A percentile compares a stretch with the other conserved stretches of the same genome.
phyloP scores from a whole-genome alignment of 345 rosid species.

The Kandelia obovata region DNA sequence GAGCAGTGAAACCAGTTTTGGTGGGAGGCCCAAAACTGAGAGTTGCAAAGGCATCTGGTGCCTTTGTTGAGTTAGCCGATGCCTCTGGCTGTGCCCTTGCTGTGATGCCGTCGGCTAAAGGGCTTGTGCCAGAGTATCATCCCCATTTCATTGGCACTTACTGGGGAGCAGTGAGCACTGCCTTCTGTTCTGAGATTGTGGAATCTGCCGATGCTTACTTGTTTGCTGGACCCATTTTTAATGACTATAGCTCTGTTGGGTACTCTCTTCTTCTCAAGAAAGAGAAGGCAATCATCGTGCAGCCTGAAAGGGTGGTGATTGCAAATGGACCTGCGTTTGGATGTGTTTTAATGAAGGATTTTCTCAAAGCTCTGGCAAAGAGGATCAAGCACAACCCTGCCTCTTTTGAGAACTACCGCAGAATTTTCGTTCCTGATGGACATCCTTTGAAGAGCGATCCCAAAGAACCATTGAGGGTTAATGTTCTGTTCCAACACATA shows the following conservation, averaged over 20 bases:
- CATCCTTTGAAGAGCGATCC: constrained; percentile 46
- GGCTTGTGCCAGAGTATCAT: constrained; percentile 67
- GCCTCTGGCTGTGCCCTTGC: constrained; percentile 58
- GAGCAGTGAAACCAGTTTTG: constrained; percentile 72
- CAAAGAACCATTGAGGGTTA: constrained; percentile 67
- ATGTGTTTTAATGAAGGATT: constrained; percentile 74
- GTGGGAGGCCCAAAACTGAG: constrained; percentile 72
- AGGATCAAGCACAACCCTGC: constrained; percentile 48
- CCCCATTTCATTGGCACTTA: constrained; percentile 75
- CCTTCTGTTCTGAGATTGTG: constrained; percentile 77
- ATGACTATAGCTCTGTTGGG: constrained; percentile 78
- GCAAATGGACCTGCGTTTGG: constrained; percentile 77
- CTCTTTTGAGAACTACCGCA: constrained; percentile 64
- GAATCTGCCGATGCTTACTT: constrained; percentile 82
- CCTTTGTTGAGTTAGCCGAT: constrained; percentile 64
- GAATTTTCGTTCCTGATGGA: constrained; percentile 71
- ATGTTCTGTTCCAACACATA: constrained; percentile 63
- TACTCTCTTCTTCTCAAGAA: constrained; percentile 79
- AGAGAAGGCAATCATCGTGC: constrained; percentile 74
- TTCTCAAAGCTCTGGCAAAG: constrained; percentile 54
- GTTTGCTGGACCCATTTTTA: constrained; percentile 81
- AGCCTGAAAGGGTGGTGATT: constrained; percentile 64
- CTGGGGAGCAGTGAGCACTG: constrained; percentile 80
- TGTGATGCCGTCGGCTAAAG: constrained; percentile 76
- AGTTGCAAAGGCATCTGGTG: constrained; percentile 48